These are phyloP conservation scores for Zygotorulaspora mrakii DNA, from an alignment of 1,139 yeast species.

Conservation along the genomic window DNA sequence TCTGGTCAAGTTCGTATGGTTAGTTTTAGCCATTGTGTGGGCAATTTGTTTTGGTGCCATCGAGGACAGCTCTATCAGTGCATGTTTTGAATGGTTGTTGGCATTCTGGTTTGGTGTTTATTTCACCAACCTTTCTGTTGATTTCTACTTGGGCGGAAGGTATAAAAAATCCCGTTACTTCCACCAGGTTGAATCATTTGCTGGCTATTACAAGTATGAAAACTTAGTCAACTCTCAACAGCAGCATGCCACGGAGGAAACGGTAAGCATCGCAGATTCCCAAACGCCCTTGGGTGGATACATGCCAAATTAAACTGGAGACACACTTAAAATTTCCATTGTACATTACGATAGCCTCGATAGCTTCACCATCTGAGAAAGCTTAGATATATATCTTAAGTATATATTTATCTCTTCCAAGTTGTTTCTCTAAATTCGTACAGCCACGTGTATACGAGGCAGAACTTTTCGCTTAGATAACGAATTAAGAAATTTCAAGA, in stretches of 20 bases:
- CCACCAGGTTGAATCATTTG: conserved; percentile 29
- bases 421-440: background rate
- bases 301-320: background rate
- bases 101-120: conserved; percentile 80
- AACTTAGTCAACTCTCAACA: conserved; percentile 9
- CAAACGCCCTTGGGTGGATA: background rate
- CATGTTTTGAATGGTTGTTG: conserved; percentile 74
- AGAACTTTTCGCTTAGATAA: conserved; percentile 3
- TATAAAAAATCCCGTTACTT: conserved; percentile 33
- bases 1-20: conserved; percentile 59
- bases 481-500: no score
- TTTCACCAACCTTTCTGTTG: conserved; percentile 62
- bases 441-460: conserved; percentile 10
- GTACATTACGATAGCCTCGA: no score
- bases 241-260: conserved; percentile 3
- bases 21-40: conserved; percentile 60
- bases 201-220: conserved; percentile 33
- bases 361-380: background rate
- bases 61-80: conserved; percentile 44
- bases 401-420: background rate
- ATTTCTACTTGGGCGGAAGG: conserved; percentile 59
- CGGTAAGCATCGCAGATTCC: conserved; percentile 11
- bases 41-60: conserved; percentile 65
- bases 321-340: background rate
- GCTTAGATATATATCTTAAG: background rate